Conservation (phyloP, 345 rosid species). For the Moricandia moricandioides region DNA sequence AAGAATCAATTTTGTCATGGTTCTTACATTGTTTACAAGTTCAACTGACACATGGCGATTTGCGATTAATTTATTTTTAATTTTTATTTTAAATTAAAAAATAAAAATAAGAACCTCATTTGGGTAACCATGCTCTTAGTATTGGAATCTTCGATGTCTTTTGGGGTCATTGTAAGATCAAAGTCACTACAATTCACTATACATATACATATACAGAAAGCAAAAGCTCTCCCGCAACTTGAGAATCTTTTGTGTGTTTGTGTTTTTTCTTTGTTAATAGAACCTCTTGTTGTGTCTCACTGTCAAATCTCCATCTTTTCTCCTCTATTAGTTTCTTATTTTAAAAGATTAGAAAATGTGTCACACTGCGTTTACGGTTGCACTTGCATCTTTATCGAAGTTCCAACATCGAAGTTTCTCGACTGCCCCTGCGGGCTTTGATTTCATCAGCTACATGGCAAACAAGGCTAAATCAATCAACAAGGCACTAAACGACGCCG, state of each 20-base stretch:
- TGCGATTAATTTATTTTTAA: too few species aligned
- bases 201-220: not conserved
- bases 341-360: not conserved
- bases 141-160: not conserved
- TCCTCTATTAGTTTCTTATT: not conserved
- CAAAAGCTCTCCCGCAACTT: not conserved
- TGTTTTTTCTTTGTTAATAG: not conserved
- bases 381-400: not conserved
- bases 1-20: too few species aligned
- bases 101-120: too few species aligned
- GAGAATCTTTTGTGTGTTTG: not conserved
- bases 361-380: not conserved
- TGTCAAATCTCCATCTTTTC: not conserved
- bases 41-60: too few species aligned
- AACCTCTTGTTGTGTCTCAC: not conserved
- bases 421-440: conserved; percentile 24
- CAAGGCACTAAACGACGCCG: conserved; percentile 59
- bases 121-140: too few species aligned
- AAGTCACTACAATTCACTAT: not conserved
- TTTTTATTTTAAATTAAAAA: too few species aligned
- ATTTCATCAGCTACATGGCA: conserved; percentile 43
- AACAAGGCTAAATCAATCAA: conserved; percentile 52
- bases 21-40: too few species aligned
- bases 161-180: not conserved
- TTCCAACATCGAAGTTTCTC: conserved; percentile 43